Percentiles rank a stretch among this genome's conserved stretches.
These are phyloP conservation scores for Saccharomyces paradoxus DNA, from an alignment of 805 yeast genomes.

Conservation along the genomic window DNA sequence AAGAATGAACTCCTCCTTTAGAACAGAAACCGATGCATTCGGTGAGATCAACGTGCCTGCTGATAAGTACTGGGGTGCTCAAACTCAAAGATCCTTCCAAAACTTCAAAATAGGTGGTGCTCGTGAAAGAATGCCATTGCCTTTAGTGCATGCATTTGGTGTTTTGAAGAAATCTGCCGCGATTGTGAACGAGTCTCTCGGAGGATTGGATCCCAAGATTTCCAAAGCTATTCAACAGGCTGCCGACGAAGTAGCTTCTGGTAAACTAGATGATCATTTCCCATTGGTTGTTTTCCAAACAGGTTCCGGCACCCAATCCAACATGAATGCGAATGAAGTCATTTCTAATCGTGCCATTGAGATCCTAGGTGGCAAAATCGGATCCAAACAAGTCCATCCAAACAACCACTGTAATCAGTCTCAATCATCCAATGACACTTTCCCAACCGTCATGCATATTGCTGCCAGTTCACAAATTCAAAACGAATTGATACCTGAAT, in stretches of 20 bases:
- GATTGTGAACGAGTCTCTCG: constrained; percentile 73
- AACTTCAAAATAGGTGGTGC: constrained; percentile 95
- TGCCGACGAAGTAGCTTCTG: constrained; percentile 89
- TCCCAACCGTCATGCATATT: constrained; percentile 99
- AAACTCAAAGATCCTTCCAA: constrained; percentile 85
- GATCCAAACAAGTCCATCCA: constrained; percentile 92
- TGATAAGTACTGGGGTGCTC: constrained; percentile 95
- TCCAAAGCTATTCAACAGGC: constrained; percentile 84
- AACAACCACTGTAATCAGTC: constrained; percentile 98
- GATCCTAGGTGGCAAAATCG: constrained; percentile 82
- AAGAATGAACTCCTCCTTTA: constrained; percentile 9
- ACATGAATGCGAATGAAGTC: constrained; percentile 98
- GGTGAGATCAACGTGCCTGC: constrained; percentile 90
- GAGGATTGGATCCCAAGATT: constrained; percentile 74
- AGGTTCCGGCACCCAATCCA: constrained; percentile 97
- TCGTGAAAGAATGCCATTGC: constrained; percentile 84
- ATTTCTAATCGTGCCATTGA: constrained; percentile 98
- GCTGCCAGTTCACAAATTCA: constrained; percentile 92
- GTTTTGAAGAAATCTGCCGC: constrained; percentile 91
- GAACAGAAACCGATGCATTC: constrained; percentile 91
- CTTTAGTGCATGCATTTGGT: constrained; percentile 88
- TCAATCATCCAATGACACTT: constrained; percentile 97
- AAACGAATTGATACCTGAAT: constrained; percentile 67
- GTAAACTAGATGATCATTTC: constrained; percentile 87
- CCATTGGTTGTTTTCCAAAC: constrained; percentile 98